A percentile compares a stretch with the other conserved stretches of the same genome.
phyloP scores from a whole-genome alignment of 345 rosid species.

The Eutrema yunnanense region DNA sequence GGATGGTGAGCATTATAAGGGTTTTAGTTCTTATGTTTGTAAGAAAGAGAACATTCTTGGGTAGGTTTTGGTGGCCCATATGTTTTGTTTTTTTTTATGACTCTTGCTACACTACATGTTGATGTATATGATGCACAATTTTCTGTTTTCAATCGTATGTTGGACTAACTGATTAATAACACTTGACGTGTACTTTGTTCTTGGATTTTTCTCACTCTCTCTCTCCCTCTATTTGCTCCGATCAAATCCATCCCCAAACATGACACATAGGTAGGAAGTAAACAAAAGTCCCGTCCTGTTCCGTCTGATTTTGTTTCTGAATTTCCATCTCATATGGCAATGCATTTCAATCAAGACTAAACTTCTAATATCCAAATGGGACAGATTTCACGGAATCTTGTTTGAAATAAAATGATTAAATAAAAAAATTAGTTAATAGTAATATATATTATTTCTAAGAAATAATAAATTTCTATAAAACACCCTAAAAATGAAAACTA shows the following conservation, averaged over 20 bases:
- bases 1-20: conserved; percentile 5
- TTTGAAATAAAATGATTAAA: neutral
- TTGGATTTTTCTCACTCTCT: conserved; percentile 16
- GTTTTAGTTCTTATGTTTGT: conserved; percentile 21
- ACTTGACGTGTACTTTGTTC: conserved; percentile 23
- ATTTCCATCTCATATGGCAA: neutral
- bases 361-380: neutral
- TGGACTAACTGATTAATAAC: conserved; percentile 16
- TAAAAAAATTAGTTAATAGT: too few relatives aligned
- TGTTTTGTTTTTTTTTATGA: conserved; percentile 20
- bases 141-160: conserved; percentile 16
- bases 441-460: too few relatives aligned
- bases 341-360: neutral
- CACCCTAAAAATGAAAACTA: neutral
- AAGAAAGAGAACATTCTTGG: conserved; percentile 29
- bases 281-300: neutral
- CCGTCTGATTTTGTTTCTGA: neutral
- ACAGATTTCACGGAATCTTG: neutral
- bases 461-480: neutral
- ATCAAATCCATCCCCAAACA: neutral
- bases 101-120: conserved; percentile 15
- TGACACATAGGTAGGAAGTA: neutral
- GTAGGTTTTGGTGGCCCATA: conserved; percentile 28
- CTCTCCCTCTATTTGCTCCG: neutral
- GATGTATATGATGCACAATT: conserved; percentile 9